phyloP scores from a whole-genome alignment of 225 moss, liverwort and hornwort species.

The Rhytidiadelphus loreus region DNA sequence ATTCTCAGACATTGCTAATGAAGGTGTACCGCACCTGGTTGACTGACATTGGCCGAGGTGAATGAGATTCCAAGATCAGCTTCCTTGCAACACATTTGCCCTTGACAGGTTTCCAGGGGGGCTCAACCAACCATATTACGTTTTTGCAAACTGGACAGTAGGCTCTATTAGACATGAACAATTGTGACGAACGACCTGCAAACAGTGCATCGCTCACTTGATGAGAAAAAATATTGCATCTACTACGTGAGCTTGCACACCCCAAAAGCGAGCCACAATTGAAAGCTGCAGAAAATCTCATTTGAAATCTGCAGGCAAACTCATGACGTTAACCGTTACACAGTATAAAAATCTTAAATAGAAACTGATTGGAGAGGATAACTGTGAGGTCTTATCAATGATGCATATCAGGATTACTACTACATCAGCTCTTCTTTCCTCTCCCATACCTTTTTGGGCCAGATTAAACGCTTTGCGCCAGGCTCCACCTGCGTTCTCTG shows the following conservation, averaged over 20 bases:
- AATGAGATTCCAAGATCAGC: constrained; percentile 25
- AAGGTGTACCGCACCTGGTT: constrained; percentile 37
- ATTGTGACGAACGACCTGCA: constrained; percentile 50
- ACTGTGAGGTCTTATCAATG: neutral
- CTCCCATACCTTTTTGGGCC: constrained; percentile 46
- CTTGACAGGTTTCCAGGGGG: constrained; percentile 35
- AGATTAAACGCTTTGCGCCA: constrained; percentile 76
- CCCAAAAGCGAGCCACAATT: neutral
- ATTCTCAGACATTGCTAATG: neutral
- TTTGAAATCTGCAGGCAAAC: neutral
- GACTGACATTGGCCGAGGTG: constrained; percentile 42
- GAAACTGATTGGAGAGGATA: neutral
- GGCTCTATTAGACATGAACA: constrained; percentile 72
- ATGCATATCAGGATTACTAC: neutral
- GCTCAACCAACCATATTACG: constrained; percentile 61
- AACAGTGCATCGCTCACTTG: neutral
- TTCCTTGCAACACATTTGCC: constrained; percentile 35
- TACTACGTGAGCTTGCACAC: neutral
- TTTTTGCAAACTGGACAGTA: constrained; percentile 68
- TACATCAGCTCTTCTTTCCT: neutral
- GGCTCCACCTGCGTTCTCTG: constrained; percentile 4
- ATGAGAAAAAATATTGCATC: neutral
- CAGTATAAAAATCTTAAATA: neutral
- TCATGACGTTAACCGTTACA: neutral
- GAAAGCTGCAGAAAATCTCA: neutral